Conservation (phyloP, 805 yeast species). For the Starmerella ratchasimensis region DNA sequence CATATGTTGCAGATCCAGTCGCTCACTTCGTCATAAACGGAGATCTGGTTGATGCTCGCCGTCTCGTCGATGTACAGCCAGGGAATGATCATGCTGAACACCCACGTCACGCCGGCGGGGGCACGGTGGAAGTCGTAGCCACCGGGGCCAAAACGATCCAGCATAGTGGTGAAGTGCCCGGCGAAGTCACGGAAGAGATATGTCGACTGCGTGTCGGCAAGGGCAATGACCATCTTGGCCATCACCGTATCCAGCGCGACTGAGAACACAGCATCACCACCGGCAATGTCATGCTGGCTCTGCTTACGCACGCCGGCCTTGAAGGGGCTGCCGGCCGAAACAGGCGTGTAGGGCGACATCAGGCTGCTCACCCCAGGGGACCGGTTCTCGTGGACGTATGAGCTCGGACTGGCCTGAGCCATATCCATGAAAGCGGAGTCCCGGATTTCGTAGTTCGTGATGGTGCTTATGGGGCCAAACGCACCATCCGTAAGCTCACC, state of each 20-base stretch:
- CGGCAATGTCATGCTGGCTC: conserved; percentile 2
- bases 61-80: conserved; percentile 5
- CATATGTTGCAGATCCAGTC: conserved; percentile 12
- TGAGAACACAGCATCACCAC: conserved; percentile 11
- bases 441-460: too few species aligned
- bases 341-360: too few species aligned
- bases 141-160: conserved; percentile 15
- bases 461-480: too few species aligned
- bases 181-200: conserved; percentile 19
- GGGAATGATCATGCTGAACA: conserved; percentile 14
- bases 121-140: conserved; percentile 10
- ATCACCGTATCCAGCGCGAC: conserved; percentile 5
- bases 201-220: conserved; percentile 11
- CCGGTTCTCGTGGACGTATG: too few species aligned
- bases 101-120: conserved; percentile 10
- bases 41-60: conserved; percentile 1
- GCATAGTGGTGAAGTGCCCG: conserved; percentile 12
- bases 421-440: too few species aligned
- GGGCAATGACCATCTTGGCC: conserved; percentile 11
- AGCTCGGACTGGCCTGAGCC: too few species aligned
- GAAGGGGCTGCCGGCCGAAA: too few species aligned
- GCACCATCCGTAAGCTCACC: too few species aligned
- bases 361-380: too few species aligned
- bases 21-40: conserved; percentile 12
- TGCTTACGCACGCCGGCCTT: too few species aligned